Conservation (phyloP, 805 yeast genomes). For the Kodamaea neixiangensis region DNA sequence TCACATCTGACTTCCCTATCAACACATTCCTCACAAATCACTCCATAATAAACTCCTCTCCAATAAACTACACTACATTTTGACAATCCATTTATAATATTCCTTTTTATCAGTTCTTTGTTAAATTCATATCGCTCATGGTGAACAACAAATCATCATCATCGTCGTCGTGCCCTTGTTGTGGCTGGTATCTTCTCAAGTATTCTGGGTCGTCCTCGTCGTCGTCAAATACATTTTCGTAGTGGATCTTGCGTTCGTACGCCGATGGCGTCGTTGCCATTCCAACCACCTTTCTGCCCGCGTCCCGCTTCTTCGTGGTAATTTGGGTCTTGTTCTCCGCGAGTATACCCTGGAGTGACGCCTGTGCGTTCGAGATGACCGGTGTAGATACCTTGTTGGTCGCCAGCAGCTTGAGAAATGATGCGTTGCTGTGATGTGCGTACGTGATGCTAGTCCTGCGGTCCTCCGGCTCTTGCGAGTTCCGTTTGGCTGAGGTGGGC, state of each 20-base stretch:
- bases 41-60: neutral
- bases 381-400: conserved; percentile 23
- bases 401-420: conserved; percentile 20
- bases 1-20: neutral
- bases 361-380: conserved; percentile 26
- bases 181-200: conserved; percentile 2
- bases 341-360: conserved; percentile 13
- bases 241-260: conserved; percentile 26
- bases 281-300: conserved; percentile 22
- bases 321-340: neutral
- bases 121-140: conserved; percentile 69
- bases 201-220: conserved; percentile 48
- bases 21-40: neutral
- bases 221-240: conserved; percentile 46
- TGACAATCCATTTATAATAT: conserved; percentile 1
- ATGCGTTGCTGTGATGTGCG: conserved; percentile 13
- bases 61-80: neutral
- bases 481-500: neutral
- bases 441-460: conserved; percentile 10
- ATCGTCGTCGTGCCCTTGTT: conserved; percentile 24
- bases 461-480: conserved; percentile 2
- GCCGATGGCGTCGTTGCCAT: conserved; percentile 40
- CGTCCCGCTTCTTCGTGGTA: conserved; percentile 10
- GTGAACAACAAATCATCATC: conserved; percentile 69
- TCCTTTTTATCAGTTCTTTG: conserved; percentile 8